Conservation (phyloP, 345 rosid species). For the Euclidium syriacum region DNA sequence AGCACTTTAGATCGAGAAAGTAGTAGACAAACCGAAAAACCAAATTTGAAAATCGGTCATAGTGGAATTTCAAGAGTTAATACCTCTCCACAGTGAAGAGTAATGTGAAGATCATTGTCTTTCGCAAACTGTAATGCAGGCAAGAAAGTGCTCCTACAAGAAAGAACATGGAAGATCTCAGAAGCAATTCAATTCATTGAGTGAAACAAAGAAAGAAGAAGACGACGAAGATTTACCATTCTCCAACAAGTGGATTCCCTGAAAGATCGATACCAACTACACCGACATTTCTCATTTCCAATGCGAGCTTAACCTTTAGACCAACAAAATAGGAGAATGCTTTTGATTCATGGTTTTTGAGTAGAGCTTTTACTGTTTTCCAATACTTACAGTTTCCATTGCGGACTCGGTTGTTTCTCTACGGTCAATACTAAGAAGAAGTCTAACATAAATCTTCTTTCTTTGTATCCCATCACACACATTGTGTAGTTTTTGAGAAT, state of each 20-base stretch:
- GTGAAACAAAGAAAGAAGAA: background rate
- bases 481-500: constrained; percentile 15
- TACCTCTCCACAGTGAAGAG: constrained; percentile 99
- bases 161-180: constrained; percentile 4
- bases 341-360: background rate
- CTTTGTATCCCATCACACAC: constrained; percentile 35
- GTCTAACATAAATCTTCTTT: constrained; percentile 74
- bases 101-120: constrained; percentile 67
- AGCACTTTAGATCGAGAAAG: constrained; percentile 54
- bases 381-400: constrained; percentile 79
- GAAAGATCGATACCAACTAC: constrained; percentile 94
- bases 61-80: background rate
- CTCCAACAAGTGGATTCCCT: constrained; percentile 85
- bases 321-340: background rate
- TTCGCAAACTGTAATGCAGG: constrained; percentile 73
- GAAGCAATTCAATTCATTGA: background rate
- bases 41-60: constrained; percentile 8
- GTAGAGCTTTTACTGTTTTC: background rate
- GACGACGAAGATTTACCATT: constrained; percentile 46
- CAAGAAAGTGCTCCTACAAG: constrained; percentile 66
- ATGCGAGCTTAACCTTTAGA: constrained; percentile 75
- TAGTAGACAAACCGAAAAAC: constrained; percentile 23
- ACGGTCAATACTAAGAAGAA: constrained; percentile 97
- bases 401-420: constrained; percentile 85
- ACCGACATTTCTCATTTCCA: constrained; percentile 72